These are phyloP conservation scores for Pseudozyma flocculosa DNA, from an alignment of 1,284 basidiomycete genomes.

Conservation along the genomic window DNA sequence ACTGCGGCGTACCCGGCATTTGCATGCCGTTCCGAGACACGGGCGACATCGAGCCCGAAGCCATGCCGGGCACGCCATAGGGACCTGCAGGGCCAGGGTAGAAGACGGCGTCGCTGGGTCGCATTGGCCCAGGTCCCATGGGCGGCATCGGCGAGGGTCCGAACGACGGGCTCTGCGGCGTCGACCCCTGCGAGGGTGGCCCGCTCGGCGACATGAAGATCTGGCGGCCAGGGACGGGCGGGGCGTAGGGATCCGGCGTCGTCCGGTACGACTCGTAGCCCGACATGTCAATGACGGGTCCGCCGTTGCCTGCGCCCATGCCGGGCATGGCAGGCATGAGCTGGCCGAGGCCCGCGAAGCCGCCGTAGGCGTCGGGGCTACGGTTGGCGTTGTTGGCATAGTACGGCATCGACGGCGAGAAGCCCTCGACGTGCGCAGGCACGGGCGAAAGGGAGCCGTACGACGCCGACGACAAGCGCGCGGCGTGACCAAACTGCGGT, in stretches of 20 bases:
- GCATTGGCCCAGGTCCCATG: slow-evolving; percentile 14
- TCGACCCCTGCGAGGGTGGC: slow-evolving; percentile 30
- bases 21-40: slow-evolving; percentile 13
- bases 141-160: slow-evolving; percentile 16
- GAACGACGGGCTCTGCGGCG: slow-evolving; percentile 31
- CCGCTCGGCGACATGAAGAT: slow-evolving; percentile 19
- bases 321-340: slow-evolving; percentile 23
- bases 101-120: slow-evolving; percentile 25
- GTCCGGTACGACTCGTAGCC: slow-evolving; percentile 43
- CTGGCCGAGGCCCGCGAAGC: slow-evolving; percentile 13
- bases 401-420: slow-evolving; percentile 20
- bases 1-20: slow-evolving; percentile 18
- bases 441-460: slow-evolving; percentile 22
- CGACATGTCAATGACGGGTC: slow-evolving; percentile 33
- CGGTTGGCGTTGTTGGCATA: slow-evolving; percentile 18
- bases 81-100: slow-evolving; percentile 18
- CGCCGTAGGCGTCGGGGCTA: slow-evolving; percentile 17
- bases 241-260: slow-evolving; percentile 43
- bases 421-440: slow-evolving; percentile 20
- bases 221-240: slow-evolving; percentile 29
- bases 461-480: slow-evolving; percentile 9
- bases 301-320: slow-evolving; percentile 5
- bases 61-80: slow-evolving; percentile 10
- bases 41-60: slow-evolving; percentile 13
- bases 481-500: slow-evolving; percentile 12